phyloP scores from a whole-genome alignment of 192 early-diverging fungal genomes.

The Coemansia sp. region DNA sequence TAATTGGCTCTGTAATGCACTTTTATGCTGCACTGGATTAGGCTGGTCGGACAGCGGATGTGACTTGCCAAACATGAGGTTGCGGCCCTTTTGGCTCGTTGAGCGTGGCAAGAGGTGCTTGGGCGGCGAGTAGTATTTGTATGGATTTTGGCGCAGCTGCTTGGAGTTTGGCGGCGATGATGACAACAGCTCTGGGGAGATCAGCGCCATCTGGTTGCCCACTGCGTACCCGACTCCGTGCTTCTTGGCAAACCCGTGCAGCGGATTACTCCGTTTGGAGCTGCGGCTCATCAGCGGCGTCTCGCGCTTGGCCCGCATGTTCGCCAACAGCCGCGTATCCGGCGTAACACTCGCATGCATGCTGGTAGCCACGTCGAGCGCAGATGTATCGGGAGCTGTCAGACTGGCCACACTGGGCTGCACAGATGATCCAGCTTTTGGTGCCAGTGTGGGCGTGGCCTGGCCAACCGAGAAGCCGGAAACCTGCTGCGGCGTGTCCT shows the following conservation, averaged over 20 bases:
- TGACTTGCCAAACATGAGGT: slow-evolving; percentile 22
- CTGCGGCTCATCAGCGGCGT: slow-evolving; percentile 18
- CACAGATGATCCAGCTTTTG: background rate
- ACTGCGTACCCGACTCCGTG: slow-evolving; percentile 43
- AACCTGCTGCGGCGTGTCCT: slow-evolving; percentile 11
- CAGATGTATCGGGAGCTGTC: background rate
- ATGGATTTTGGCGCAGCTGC: slow-evolving; percentile 46
- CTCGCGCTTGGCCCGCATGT: slow-evolving; percentile 23
- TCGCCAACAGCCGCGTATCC: slow-evolving; percentile 24
- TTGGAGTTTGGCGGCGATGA: slow-evolving; percentile 47
- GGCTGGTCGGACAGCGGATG: background rate
- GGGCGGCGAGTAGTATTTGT: slow-evolving; percentile 52
- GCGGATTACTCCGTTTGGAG: slow-evolving; percentile 22
- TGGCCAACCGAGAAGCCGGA: background rate
- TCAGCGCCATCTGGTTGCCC: slow-evolving; percentile 36
- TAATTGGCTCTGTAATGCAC: background rate
- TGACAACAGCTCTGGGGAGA: slow-evolving; percentile 42
- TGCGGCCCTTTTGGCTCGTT: slow-evolving; percentile 22
- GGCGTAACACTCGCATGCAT: slow-evolving; percentile 7
- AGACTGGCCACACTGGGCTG: background rate
- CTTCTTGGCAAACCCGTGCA: slow-evolving; percentile 47
- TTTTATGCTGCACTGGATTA: background rate
- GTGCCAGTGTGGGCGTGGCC: background rate
- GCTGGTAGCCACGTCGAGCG: background rate
- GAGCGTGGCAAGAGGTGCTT: slow-evolving; percentile 22